phyloP scores from a whole-genome alignment of 139 green algal species.

The Tetraselmis striata region DNA sequence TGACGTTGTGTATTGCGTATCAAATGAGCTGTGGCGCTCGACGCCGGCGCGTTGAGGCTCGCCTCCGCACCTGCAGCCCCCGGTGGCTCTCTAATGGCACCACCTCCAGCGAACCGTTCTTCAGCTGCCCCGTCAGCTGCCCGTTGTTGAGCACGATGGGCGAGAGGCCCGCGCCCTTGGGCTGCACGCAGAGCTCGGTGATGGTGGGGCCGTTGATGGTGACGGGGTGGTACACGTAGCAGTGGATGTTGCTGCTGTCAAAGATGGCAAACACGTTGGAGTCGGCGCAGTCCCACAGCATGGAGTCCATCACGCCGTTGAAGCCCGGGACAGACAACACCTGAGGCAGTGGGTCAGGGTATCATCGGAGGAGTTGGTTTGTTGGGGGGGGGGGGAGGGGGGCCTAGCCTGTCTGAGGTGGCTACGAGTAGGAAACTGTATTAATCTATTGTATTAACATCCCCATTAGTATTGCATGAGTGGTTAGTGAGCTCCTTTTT shows the following conservation, averaged over 20 bases:
- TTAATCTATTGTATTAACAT: too few species aligned
- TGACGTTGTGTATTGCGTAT: too few species aligned
- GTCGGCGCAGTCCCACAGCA: conserved; percentile 63
- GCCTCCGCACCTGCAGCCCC: conserved; percentile 21
- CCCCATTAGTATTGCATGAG: too few species aligned
- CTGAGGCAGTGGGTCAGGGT: too few species aligned
- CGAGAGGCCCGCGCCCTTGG: conserved; percentile 22
- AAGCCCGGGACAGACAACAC: conserved; percentile 32
- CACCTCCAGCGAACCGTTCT: conserved; percentile 40
- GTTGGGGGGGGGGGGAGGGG: too few species aligned
- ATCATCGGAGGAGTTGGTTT: too few species aligned
- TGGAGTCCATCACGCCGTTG: conserved; percentile 15
- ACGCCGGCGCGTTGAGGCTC: not conserved
- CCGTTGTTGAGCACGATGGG: conserved; percentile 44
- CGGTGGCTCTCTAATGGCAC: conserved; percentile 44
- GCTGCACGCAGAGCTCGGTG: conserved; percentile 35
- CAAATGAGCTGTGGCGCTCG: too few species aligned
- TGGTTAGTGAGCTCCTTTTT: too few species aligned
- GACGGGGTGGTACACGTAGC: conserved; percentile 38
- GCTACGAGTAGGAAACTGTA: too few species aligned
- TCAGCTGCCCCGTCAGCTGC: conserved; percentile 46
- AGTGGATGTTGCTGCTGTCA: conserved; percentile 26
- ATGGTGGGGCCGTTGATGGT: conserved; percentile 34
- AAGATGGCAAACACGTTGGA: conserved; percentile 44
- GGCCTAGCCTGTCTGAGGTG: too few species aligned